phyloP scores from a whole-genome alignment of 176 grass and related monocot species.

The Eragrostis curvula region DNA sequence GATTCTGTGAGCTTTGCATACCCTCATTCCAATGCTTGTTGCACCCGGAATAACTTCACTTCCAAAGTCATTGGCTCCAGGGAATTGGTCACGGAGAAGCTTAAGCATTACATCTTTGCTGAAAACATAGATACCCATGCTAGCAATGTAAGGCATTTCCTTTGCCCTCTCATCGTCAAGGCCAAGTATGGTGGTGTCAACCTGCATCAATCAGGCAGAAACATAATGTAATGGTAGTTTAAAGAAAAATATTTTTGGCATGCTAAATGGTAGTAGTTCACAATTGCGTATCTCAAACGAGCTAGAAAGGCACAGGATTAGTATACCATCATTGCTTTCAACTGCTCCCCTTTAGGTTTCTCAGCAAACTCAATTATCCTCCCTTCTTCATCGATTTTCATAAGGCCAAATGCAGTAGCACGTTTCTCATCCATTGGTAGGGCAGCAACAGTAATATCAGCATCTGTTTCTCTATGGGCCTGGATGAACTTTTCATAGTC shows the following conservation, averaged over 20 bases:
- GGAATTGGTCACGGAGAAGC: conserved; percentile 81
- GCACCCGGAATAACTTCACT: conserved; percentile 99
- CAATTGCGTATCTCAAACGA: conserved; percentile 36
- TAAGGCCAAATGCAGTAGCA: conserved; percentile 93
- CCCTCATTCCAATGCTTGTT: conserved; percentile 87
- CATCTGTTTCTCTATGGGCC: conserved; percentile 86
- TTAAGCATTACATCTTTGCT: conserved; percentile 94
- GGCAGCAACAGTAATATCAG: conserved; percentile 91
- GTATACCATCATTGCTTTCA: conserved; percentile 93
- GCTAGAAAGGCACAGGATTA: conserved; percentile 16
- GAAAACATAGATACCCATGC: conserved; percentile 99
- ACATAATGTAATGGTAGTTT: conserved; percentile 30
- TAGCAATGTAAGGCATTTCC: conserved; percentile 96
- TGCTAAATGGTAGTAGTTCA: conserved; percentile 28
- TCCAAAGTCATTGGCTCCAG: conserved; percentile 93
- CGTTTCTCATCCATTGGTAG: conserved; percentile 91
- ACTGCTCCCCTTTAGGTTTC: conserved; percentile 91
- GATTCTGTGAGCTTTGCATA: conserved; percentile 46
- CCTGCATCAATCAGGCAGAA: conserved; percentile 56
- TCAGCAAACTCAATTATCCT: conserved; percentile 87
- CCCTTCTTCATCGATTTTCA: conserved; percentile 98
- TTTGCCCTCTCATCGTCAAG: conserved; percentile 78
- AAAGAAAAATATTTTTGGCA: conserved; percentile 13
- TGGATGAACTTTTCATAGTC: conserved; percentile 99
- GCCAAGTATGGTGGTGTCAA: conserved; percentile 94